These are phyloP conservation scores for Coemansia sp. DNA, from an alignment of 192 early-diverging fungal species.

Conservation along the genomic window DNA sequence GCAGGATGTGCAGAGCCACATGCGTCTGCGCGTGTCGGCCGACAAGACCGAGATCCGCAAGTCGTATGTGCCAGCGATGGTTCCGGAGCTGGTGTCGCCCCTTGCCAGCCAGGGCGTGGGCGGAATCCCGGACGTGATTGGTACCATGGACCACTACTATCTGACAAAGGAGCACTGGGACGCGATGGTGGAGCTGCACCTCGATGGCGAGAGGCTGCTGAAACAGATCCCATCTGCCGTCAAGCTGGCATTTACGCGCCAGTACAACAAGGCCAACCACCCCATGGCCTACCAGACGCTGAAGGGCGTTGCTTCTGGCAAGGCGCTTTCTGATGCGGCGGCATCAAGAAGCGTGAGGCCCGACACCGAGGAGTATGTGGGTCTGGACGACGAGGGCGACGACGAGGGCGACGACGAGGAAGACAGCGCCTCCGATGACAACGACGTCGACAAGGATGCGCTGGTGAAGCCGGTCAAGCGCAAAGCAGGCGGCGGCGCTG, in stretches of 20 bases:
- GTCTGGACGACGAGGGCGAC: slow-evolving; percentile 24
- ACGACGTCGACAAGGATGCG: slow-evolving; percentile 17
- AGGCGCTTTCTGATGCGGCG: slow-evolving; percentile 15
- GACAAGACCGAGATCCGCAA: slow-evolving; percentile 87
- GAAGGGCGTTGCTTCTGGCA: slow-evolving; percentile 13
- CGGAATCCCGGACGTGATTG: slow-evolving; percentile 71
- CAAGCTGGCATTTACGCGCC: slow-evolving; percentile 81
- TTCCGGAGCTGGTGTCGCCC: slow-evolving; percentile 42
- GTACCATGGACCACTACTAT: slow-evolving; percentile 91
- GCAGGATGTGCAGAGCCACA: slow-evolving; percentile 83
- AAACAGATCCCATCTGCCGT: slow-evolving; percentile 61
- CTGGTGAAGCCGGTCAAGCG: slow-evolving; percentile 19
- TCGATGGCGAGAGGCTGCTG: slow-evolving; percentile 57
- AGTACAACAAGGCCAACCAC: slow-evolving; percentile 55
- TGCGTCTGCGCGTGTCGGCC: slow-evolving; percentile 75
- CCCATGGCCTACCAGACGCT: slow-evolving; percentile 34
- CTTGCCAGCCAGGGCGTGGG: slow-evolving; percentile 45
- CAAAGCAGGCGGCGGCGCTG: too few relatives aligned
- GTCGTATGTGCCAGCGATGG: slow-evolving; percentile 75
- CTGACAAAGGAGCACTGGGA: slow-evolving; percentile 87
- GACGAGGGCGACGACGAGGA: slow-evolving; percentile 19
- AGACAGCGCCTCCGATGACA: slow-evolving; percentile 9
- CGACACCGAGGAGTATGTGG: slow-evolving; percentile 30
- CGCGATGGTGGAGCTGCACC: slow-evolving; percentile 76
- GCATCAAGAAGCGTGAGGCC: slow-evolving; percentile 15